These are phyloP conservation scores for Decorospora gaudefroyi DNA, from an alignment of 2,329 filamentous ascomycete species.

Conservation along the genomic window DNA sequence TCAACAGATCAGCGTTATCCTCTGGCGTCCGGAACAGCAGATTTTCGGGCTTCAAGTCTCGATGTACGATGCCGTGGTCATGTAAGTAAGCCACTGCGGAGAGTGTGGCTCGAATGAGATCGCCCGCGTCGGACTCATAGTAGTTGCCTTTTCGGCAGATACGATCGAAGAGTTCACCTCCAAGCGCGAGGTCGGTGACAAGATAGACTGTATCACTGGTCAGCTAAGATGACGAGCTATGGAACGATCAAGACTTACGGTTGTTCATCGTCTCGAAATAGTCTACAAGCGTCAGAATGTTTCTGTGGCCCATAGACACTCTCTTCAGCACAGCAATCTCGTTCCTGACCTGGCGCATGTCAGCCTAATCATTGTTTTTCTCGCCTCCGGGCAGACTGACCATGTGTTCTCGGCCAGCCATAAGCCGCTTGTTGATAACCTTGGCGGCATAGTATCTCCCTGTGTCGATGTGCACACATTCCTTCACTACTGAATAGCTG, in stretches of 20 bases:
- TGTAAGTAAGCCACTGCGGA: slow-evolving; percentile 98
- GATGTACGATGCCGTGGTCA: slow-evolving; percentile 97
- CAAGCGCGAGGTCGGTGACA: slow-evolving; percentile 93
- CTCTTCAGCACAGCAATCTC: slow-evolving; percentile 97
- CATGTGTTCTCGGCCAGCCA: slow-evolving; percentile 98
- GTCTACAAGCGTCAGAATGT: slow-evolving; percentile 95
- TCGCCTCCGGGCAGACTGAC: slow-evolving; percentile 57
- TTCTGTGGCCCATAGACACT: slow-evolving; percentile 99
- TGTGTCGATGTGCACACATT: slow-evolving; percentile 98
- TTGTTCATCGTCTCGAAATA: slow-evolving; percentile 99
- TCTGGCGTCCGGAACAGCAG: slow-evolving; percentile 95
- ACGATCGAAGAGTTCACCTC: slow-evolving; percentile 95
- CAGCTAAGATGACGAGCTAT: slow-evolving; percentile 6
- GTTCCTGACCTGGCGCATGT: slow-evolving; percentile 75
- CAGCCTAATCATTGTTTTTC: slow-evolving; percentile 8
- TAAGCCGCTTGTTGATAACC: slow-evolving; percentile 97
- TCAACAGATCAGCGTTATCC: slow-evolving; percentile 94
- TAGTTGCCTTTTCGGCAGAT: slow-evolving; percentile 99
- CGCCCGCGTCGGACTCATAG: slow-evolving; percentile 95
- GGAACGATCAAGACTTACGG: slow-evolving; percentile 54
- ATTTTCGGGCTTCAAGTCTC: slow-evolving; percentile 97
- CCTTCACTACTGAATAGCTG: slow-evolving; percentile 97
- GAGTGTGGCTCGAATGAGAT: slow-evolving; percentile 90
- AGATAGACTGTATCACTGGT: slow-evolving; percentile 70
- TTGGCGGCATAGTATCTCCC: slow-evolving; percentile 98